These are phyloP conservation scores for Vaccinium corymbosum DNA, from an alignment of 148 eudicot species.

Conservation along the genomic window DNA sequence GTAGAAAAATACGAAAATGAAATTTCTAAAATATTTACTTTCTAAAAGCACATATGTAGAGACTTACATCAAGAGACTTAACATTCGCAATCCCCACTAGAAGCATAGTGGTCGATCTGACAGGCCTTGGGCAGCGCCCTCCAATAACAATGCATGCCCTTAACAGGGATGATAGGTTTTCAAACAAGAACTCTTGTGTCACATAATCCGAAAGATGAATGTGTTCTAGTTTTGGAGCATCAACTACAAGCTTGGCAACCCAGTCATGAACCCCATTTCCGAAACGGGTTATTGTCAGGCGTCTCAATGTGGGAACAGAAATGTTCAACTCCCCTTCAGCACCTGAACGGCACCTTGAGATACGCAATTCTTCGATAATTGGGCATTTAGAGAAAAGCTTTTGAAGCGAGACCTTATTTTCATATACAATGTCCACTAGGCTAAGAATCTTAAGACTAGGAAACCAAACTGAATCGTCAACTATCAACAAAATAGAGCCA, in stretches of 20 bases:
- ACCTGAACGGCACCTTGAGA: not conserved
- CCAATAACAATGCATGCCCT: not conserved
- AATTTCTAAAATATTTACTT: not conserved
- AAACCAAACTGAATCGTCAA: constrained; percentile 18
- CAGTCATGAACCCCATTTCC: not conserved
- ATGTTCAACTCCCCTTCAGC: not conserved
- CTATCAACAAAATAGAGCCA: not conserved
- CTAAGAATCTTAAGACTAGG: constrained; percentile 27
- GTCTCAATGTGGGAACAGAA: not conserved
- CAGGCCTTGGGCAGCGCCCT: not conserved
- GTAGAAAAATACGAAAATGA: not conserved
- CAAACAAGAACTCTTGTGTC: not conserved
- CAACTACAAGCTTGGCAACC: not conserved
- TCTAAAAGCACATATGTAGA: not conserved
- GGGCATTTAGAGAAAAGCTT: constrained; percentile 21
- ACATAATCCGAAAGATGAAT: not conserved
- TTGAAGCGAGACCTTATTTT: constrained; percentile 11
- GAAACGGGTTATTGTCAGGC: not conserved
- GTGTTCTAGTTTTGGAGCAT: constrained; percentile 8
- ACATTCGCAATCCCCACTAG: not conserved
- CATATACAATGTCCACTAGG: constrained; percentile 9
- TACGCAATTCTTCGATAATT: constrained; percentile 22
- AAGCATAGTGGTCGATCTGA: not conserved
- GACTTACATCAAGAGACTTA: not conserved
- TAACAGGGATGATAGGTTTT: constrained; percentile 1